Base-by-base conservation (phyloP, 1,284 basidiomycete genomes). In the Fistulinella staudtii region DNA sequence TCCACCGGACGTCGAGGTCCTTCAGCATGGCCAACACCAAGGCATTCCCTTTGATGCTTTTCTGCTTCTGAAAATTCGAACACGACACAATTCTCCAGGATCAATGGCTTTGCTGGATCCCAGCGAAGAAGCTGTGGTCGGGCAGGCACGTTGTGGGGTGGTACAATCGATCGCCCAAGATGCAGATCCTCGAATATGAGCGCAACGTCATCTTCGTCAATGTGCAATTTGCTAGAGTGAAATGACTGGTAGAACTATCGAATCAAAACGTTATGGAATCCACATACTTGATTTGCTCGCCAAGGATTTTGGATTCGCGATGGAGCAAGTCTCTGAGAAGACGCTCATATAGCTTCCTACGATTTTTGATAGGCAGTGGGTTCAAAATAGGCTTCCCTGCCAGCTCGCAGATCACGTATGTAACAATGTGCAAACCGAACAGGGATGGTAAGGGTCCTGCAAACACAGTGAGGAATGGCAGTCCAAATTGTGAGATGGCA, bases 121-220 rank as follows among this genome's bases (percentile, higher is more conserved):
- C 93, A 96, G 29, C 90, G 74, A n/a, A 88, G 74, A 6, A 92
- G 68, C 5, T 77, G 75, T 1, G 89, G 85, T 33, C 80, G 75
- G 8, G 76, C 67, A n/a, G 87, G 82, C 11, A 92, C 76, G 7
- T 76, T 68, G 49, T 86, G 76, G 0, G 89, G 87, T 4, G 91
- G 89, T 27, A 94, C 68, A 13, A 83, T 73, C 1, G 86, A 88
- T 34, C 91, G 80, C 1, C 90, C 89, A 21, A 85, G 77, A 61
- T 89, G 73, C 13, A 96, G 63, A 59, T 97, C 93, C 58, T 97
- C 94, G 56, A 91, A 92, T 42, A 96, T 67, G 35, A 92, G 75
- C 0, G 77, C 78, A 28, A 91, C 77, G 52, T 96, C 93, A 39
- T 89, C 84, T 54, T 86, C 82, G 51, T 85, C 82, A 35, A 96